Evolutionary conservation across 352 stramenopile genomes (phyloP), one percentile per base, ranked within the genome.

Genomic region (Pythium aphanidermatum): DNA sequence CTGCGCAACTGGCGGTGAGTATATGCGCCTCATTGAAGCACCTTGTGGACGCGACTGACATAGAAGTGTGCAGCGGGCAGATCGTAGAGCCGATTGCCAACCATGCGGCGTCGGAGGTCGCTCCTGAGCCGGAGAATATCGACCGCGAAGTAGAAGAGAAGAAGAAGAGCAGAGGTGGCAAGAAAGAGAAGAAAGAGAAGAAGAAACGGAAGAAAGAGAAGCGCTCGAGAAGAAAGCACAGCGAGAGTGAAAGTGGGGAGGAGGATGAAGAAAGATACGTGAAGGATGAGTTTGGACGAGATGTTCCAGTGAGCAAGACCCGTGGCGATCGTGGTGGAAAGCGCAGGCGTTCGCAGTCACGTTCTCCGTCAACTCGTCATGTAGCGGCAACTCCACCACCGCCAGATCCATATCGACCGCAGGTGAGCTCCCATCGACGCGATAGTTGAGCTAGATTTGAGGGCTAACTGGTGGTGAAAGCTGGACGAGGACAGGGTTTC

Each of bases 281-380:
- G 24, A 89, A 88, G 42, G 81, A 93, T 49, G 81, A 93, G 39
- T 93, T 91, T 49, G 81, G 81, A 20, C 78, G 81, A 5, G 79
- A 91, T 33, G 46, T 90, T 16, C 58, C 64, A 11, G 37, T 65
- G 7, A 52, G 62, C 17, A 71, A 56, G 31, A 48, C 20, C 12
- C 47, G 45, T n/a, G n/a, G n/a, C n/a, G n/a, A n/a, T n/a, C n/a
- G n/a, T n/a, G n/a, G n/a, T n/a, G n/a, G n/a, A n/a, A n/a, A n/a
- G n/a, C 10, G 17, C 11, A 45, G 55, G 10, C 46, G 47, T 23
- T 57, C 39, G 30, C 4, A 30, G 31, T 40, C 51, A 23, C 46
- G 56, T 28, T 40, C 54, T 6, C 30, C 27, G 4, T n/a, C n/a
- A n/a, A n/a, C n/a, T n/a, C n/a, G n/a, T n/a, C n/a, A n/a, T n/a